Conservation (phyloP, 106 monocot species). For the Iris macrosiphon region DNA sequence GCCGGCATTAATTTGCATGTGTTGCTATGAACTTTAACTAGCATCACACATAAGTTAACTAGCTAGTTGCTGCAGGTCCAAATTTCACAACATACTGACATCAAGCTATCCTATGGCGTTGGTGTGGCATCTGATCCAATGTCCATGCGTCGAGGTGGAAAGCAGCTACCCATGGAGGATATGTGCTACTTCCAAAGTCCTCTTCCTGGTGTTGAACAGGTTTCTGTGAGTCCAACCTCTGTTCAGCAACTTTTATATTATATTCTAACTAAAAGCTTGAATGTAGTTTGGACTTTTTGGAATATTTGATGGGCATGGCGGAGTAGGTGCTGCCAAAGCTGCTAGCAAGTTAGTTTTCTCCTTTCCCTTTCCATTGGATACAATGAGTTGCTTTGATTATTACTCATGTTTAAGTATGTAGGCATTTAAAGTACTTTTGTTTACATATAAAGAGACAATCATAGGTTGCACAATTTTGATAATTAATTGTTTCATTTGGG, state of each 20-base stretch:
- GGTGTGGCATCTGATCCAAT: slow-evolving; percentile 94
- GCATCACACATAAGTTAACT: too few relatives aligned
- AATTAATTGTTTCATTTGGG: too few relatives aligned
- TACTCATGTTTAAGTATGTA: too few relatives aligned
- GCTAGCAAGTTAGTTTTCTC: slow-evolving; percentile 71
- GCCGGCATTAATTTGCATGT: too few relatives aligned
- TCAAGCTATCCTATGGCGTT: slow-evolving; percentile 38
- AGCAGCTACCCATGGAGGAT: slow-evolving; percentile 87
- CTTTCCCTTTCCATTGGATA: background rate
- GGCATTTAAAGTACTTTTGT: background rate
- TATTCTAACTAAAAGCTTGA: slow-evolving; percentile 21
- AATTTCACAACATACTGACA: slow-evolving; percentile 27
- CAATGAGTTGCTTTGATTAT: too few relatives aligned
- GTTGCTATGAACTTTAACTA: too few relatives aligned
- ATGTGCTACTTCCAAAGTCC: slow-evolving; percentile 63
- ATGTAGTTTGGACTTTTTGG: slow-evolving; percentile 83
- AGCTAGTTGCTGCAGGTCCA: slow-evolving; percentile 46
- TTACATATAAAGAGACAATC: background rate
- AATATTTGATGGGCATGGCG: slow-evolving; percentile 98
- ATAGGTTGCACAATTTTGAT: too few relatives aligned
- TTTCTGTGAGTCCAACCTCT: slow-evolving; percentile 9
- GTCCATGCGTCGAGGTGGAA: slow-evolving; percentile 72
- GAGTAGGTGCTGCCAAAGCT: slow-evolving; percentile 67
- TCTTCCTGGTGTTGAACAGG: slow-evolving; percentile 74
- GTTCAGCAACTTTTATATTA: background rate